Evolutionary conservation across 1,284 basidiomycete species (phyloP).

Genomic region (Agroathelia rolfsii): DNA sequence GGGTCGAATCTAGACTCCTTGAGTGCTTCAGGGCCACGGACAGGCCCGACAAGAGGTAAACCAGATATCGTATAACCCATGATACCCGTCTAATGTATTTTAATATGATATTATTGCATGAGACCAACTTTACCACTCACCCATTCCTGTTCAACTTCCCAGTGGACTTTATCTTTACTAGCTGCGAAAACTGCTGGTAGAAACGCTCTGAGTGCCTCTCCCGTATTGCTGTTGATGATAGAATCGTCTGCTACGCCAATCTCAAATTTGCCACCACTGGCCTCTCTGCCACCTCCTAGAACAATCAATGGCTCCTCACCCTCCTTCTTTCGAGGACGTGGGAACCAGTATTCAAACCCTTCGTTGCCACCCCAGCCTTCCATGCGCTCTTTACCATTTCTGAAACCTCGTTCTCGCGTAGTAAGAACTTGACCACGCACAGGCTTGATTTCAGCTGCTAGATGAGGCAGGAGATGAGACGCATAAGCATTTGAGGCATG

Average conservation of each 20-base stretch:
- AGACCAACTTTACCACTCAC: conserved; percentile 23
- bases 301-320: conserved; percentile 49
- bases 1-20: conserved; percentile 10
- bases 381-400: conserved; percentile 14
- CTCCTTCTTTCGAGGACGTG: conserved; percentile 35
- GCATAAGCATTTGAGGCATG: conserved; percentile 80
- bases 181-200: conserved; percentile 51
- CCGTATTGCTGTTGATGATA: conserved; percentile 35
- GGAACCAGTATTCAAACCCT: conserved; percentile 72
- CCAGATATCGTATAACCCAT: conserved; percentile 57
- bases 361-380: conserved; percentile 38
- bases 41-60: conserved; percentile 40
- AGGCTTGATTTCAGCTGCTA: conserved; percentile 47
- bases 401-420: conserved; percentile 33
- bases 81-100: conserved; percentile 55
- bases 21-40: too few species aligned
- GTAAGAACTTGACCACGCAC: conserved; percentile 68
- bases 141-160: conserved; percentile 67
- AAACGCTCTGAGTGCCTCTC: conserved; percentile 42
- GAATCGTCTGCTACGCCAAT: conserved; percentile 54
- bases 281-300: conserved; percentile 61
- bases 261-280: conserved; percentile 34
- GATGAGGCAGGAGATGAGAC: conserved; percentile 38
- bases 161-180: conserved; percentile 32
- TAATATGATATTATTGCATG: conserved; percentile 5